phyloP scores from a whole-genome alignment of 2,329 filamentous ascomycete genomes.

The Chalaropsis ovoidea region DNA sequence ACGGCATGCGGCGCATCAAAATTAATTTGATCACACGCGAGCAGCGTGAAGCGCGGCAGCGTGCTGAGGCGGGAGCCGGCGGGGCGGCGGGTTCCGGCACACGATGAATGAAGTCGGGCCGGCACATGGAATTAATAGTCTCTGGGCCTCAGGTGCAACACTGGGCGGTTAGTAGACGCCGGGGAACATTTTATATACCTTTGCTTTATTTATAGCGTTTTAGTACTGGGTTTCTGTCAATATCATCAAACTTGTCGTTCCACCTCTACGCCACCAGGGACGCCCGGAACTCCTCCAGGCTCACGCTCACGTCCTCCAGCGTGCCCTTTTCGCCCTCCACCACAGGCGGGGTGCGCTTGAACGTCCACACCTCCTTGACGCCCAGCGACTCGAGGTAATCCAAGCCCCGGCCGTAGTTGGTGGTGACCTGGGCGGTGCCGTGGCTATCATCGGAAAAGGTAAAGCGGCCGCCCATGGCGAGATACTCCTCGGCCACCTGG shows the following conservation, averaged over 20 bases:
- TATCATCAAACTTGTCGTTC: neutral
- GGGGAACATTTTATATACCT: neutral
- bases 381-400: constrained; percentile 59
- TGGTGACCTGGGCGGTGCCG: constrained; percentile 73
- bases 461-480: constrained; percentile 65
- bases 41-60: constrained; percentile 41
- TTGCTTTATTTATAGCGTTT: constrained; percentile 7
- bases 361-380: constrained; percentile 52
- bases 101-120: neutral
- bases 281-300: constrained; percentile 35
- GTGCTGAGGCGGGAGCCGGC: constrained; percentile 15
- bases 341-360: constrained; percentile 34
- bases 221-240: constrained; percentile 5
- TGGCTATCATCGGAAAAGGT: constrained; percentile 95
- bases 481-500: constrained; percentile 65
- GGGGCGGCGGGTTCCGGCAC: neutral
- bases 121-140: neutral
- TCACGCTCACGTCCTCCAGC: constrained; percentile 38
- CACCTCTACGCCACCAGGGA: constrained; percentile 26
- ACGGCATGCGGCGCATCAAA: constrained; percentile 52
- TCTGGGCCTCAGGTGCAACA: neutral
- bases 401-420: constrained; percentile 65
- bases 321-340: constrained; percentile 31
- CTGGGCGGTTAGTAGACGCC: no score
- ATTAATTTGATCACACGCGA: constrained; percentile 51